Base-by-base conservation (phyloP, 2,329 filamentous ascomycete species). In the Aspergillus clavatus region DNA sequence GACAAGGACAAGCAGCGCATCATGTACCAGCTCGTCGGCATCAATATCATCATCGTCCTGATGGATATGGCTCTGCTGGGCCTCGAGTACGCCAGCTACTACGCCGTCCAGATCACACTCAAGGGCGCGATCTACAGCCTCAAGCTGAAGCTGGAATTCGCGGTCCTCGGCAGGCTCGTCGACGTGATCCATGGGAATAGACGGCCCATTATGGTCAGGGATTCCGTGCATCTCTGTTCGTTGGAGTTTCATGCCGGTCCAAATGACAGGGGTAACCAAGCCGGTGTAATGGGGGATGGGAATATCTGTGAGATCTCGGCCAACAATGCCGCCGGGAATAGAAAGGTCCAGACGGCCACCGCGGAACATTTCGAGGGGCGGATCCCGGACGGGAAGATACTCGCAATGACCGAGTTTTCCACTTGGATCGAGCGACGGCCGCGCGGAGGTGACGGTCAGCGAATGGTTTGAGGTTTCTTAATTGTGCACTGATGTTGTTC, bases 81-180 rank as follows among this genome's bases (percentile, higher is more conserved):
- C 18, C 44, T 72, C 14, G 59, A 69, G 27, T 71, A 70, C 53
- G 68, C 67, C 28, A 60, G 65, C 43, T 60, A 72, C 16, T 70
- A 69, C 28, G 59, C 63, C 3, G 52, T 71, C 14, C 69, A 73
- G 51, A 68, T 66, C 12, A 67, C 62, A 4, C 57, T 69, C 26
- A 72, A 72, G 53, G 64, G 65, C 10, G 67, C 70, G 37, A 45
- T 66, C 11, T 65, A 66, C 48, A 66, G 62, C 51, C 47, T 66
- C 18, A 66, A 66, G 29, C 65, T 78, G 31, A 77, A 78, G 48
- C 69, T 79, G n/a, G 79, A 82, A 59, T 74, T 75, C 49, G 73
- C 76, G 12, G 73, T 82, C 31, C 64, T 82, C 7, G 68, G 77
- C 22, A 66, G 67, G 27, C 57, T 75, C 3, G 69, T 74, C 12